Conservation (phyloP, 2,329 filamentous ascomycete genomes). For the Fusarium sambucinum region DNA sequence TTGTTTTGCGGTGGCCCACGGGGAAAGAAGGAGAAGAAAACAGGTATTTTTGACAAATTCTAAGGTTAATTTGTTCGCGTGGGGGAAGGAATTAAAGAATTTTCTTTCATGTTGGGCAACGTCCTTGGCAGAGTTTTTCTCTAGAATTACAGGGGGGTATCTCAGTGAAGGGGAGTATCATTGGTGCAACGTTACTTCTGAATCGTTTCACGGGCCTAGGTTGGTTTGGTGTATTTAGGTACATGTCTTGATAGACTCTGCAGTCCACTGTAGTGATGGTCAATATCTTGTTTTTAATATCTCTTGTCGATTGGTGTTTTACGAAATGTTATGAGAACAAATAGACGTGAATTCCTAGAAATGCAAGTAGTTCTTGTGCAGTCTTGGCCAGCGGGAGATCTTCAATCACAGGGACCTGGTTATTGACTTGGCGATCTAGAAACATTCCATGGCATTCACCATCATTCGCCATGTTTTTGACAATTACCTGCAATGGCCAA, state of each 20-base stretch:
- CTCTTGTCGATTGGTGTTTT: not conserved
- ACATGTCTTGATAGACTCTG: not conserved
- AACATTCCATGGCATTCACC: constrained; percentile 3
- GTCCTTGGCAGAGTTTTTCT: not conserved
- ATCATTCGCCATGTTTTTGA: not conserved
- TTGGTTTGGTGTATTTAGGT: not conserved
- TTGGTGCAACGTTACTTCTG: not conserved
- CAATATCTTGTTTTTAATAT: not conserved
- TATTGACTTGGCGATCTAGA: constrained; percentile 30
- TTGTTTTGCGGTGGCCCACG: constrained; percentile 9
- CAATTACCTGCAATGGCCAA: too few relatives aligned
- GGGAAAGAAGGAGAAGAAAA: not conserved
- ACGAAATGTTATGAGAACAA: not conserved
- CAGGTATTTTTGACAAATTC: constrained; percentile 1
- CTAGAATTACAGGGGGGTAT: not conserved
- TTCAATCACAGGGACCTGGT: constrained; percentile 8
- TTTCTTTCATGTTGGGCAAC: not conserved
- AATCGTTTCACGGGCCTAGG: not conserved
- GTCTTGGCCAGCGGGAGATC: constrained; percentile 39
- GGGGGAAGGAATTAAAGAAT: not conserved
- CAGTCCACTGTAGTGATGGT: not conserved
- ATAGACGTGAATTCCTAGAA: not conserved
- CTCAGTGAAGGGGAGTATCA: not conserved
- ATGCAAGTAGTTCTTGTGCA: constrained; percentile 10
- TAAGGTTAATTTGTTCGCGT: not conserved